Conservation (phyloP, 1,284 basidiomycete species). For the Xerocomus nothofagi region DNA sequence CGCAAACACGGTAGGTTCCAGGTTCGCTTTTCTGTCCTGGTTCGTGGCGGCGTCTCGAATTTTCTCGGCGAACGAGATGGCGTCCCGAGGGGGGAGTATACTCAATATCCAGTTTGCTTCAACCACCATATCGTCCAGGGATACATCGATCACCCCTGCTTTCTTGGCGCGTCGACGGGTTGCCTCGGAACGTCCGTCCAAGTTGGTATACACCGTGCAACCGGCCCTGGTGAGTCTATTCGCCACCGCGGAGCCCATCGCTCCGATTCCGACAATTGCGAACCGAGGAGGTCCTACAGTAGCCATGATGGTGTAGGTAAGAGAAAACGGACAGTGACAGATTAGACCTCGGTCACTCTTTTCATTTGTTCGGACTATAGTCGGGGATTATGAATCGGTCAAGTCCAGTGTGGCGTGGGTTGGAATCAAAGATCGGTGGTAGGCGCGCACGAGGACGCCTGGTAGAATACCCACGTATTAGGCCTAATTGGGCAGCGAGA, state of each 20-base stretch:
- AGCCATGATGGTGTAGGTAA: constrained; percentile 17
- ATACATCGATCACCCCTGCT: constrained; percentile 52
- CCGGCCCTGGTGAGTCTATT: constrained; percentile 42
- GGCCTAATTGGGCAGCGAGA: constrained; percentile 9
- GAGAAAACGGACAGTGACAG: constrained; percentile 7
- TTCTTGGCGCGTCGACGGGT: constrained; percentile 49
- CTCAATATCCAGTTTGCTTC: constrained; percentile 52
- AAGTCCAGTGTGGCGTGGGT: constrained; percentile 12
- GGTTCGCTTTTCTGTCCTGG: constrained; percentile 8
- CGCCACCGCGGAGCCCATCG: constrained; percentile 48
- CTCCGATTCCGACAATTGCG: constrained; percentile 35
- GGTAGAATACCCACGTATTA: constrained; percentile 3
- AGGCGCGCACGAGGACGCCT: constrained; percentile 13
- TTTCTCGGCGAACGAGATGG: constrained; percentile 47
- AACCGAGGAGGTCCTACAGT: constrained; percentile 10
- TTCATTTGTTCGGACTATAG: not conserved
- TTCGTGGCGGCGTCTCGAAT: constrained; percentile 34
- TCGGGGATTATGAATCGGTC: not conserved
- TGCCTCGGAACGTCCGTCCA: constrained; percentile 50
- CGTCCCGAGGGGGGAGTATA: constrained; percentile 58
- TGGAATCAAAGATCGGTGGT: constrained; percentile 22
- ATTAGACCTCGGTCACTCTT: constrained; percentile 20
- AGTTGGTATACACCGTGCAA: constrained; percentile 50
- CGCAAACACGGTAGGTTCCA: constrained; percentile 41
- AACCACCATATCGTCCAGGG: constrained; percentile 45